A percentile compares a stretch with the other conserved stretches of the same genome.
phyloP scores from a whole-genome alignment of 2,329 filamentous ascomycete genomes.

The Fusarium sp. region DNA sequence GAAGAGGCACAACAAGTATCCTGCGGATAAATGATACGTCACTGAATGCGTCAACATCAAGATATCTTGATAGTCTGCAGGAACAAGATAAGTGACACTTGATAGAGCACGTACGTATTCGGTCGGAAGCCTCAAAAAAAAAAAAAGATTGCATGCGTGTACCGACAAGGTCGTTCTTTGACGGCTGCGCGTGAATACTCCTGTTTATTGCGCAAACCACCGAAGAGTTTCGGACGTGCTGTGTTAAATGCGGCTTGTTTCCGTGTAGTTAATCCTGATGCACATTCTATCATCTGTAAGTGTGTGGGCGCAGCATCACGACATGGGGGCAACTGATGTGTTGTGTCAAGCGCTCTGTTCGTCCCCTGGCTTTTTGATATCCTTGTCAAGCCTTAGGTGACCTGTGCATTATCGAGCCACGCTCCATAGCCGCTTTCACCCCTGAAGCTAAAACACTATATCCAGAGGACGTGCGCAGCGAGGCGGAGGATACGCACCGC shows the following conservation, averaged over 20 bases:
- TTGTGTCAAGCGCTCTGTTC: constrained; percentile 5
- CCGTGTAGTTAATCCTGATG: background rate
- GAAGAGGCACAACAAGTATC: background rate
- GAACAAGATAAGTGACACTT: background rate
- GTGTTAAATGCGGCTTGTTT: background rate
- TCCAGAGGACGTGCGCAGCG: constrained; percentile 19
- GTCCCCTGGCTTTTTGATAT: constrained; percentile 11
- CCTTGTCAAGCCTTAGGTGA: constrained; percentile 15
- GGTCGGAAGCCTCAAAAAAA: background rate
- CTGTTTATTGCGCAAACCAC: background rate
- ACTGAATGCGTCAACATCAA: background rate
- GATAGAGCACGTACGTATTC: background rate
- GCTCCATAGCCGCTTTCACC: constrained; percentile 9
- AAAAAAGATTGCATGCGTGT: background rate
- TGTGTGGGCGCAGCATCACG: constrained; percentile 13
- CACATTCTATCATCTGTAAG: constrained; percentile 3
- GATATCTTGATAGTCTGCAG: background rate
- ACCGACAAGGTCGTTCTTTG: background rate
- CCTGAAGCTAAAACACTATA: constrained; percentile 33
- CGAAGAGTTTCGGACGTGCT: background rate
- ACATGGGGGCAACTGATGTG: constrained; percentile 13
- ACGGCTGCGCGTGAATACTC: background rate
- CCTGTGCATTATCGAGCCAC: constrained; percentile 35
- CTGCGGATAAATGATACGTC: background rate
- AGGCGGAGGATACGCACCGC: constrained; percentile 7